Evolutionary conservation across 148 eudicot genomes (phyloP).

Genomic region (Rhododendron williamsianum): DNA sequence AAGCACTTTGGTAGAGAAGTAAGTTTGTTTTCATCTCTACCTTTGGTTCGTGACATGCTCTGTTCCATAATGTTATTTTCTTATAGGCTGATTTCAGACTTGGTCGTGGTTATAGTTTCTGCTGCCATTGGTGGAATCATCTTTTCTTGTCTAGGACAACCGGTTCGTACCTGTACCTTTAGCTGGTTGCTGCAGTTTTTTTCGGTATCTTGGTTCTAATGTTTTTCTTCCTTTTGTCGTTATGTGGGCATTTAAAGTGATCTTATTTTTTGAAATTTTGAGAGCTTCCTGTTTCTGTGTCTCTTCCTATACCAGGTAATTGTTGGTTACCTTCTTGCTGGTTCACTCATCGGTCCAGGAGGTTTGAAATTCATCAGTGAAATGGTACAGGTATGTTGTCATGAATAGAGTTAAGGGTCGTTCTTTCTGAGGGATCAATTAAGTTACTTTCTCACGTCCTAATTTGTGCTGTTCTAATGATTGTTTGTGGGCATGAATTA

Average conservation of each 20-base stretch:
- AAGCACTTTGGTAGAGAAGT: background rate
- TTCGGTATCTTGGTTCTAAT: background rate
- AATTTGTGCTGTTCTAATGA: background rate
- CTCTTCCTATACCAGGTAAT: conserved; percentile 58
- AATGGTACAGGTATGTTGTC: conserved; percentile 82
- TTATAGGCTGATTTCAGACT: conserved; percentile 84
- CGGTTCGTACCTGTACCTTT: conserved; percentile 41
- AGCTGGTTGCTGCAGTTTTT: conserved; percentile 5
- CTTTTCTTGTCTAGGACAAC: conserved; percentile 94
- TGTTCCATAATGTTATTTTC: conserved; percentile 15
- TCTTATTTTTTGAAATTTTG: background rate
- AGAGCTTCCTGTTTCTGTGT: background rate
- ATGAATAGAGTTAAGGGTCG: background rate
- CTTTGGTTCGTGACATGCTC: conserved; percentile 3
- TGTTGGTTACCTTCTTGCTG: conserved; percentile 98
- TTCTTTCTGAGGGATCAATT: background rate
- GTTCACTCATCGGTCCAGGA: conserved; percentile 94
- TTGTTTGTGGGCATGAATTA: background rate
- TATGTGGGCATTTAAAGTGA: background rate
- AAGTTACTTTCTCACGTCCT: background rate
- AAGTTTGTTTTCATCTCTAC: background rate
- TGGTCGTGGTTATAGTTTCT: conserved; percentile 92
- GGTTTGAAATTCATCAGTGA: conserved; percentile 88
- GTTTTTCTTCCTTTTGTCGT: background rate
- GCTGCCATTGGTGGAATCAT: conserved; percentile 95